phyloP scores from a whole-genome alignment of 192 early-diverging fungal genomes.

The Coemansia nantahalensis region DNA sequence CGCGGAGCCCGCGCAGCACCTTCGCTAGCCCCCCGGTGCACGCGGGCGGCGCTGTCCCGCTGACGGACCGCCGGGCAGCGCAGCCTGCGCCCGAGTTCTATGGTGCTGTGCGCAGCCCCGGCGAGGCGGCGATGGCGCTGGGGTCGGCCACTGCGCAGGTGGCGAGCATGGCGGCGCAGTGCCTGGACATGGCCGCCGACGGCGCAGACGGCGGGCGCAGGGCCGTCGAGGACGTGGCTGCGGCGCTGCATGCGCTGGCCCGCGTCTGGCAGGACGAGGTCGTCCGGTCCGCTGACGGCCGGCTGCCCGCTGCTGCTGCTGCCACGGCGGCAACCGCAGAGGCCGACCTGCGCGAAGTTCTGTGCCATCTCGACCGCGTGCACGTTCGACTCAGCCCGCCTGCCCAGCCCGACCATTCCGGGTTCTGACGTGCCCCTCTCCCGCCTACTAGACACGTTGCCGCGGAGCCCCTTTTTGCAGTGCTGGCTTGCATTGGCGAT shows the following conservation, averaged over 20 bases:
- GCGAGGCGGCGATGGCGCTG: slow-evolving; percentile 19
- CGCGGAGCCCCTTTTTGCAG: no score
- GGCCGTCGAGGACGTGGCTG: background rate
- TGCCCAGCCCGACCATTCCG: no score
- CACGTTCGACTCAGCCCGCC: slow-evolving; percentile 4
- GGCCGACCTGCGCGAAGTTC: slow-evolving; percentile 15
- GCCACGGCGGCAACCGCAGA: slow-evolving; percentile 15
- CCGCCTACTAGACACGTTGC: no score
- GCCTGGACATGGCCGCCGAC: slow-evolving; percentile 22
- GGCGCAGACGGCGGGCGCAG: background rate
- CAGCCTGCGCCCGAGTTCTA: background rate
- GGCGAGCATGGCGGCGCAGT: slow-evolving; percentile 37
- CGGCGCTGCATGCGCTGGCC: slow-evolving; percentile 18
- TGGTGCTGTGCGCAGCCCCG: slow-evolving; percentile 4
- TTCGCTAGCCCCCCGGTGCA: background rate
- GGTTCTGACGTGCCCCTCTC: no score
- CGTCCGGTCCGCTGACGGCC: slow-evolving; percentile 4
- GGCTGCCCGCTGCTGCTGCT: background rate
- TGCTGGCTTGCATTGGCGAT: no score
- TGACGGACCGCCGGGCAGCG: background rate
- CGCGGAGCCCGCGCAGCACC: slow-evolving; percentile 17
- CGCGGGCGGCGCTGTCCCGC: background rate
- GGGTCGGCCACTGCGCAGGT: slow-evolving; percentile 40
- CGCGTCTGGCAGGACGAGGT: slow-evolving; percentile 48
- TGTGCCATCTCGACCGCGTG: slow-evolving; percentile 22